Evolutionary conservation across 257 asterid genomes (phyloP).

Genomic region (Pogostemon cablin): DNA sequence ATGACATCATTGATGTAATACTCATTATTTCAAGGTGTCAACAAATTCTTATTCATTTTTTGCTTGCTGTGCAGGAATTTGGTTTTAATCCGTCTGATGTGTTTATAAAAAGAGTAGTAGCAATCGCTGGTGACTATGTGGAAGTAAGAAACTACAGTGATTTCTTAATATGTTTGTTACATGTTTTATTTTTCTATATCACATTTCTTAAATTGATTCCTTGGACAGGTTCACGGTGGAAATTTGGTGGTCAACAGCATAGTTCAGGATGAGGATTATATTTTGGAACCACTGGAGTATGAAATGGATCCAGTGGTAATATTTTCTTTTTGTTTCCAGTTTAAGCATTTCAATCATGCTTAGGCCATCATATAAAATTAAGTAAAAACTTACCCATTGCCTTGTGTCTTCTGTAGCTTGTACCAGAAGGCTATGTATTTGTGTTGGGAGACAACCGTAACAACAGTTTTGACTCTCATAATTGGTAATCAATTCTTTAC

Average conservation of each 20-base stretch:
- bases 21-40: slow-evolving; percentile 9
- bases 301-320: slow-evolving; percentile 80
- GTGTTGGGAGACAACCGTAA: slow-evolving; percentile 99
- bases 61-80: slow-evolving; percentile 49
- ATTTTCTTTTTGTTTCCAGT: slow-evolving; percentile 20
- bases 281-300: slow-evolving; percentile 80
- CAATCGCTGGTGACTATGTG: slow-evolving; percentile 83
- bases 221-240: slow-evolving; percentile 69
- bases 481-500: slow-evolving; percentile 54
- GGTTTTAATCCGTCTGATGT: slow-evolving; percentile 72
- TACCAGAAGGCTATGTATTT: slow-evolving; percentile 89
- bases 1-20: not conserved
- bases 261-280: slow-evolving; percentile 72
- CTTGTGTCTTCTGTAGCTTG: slow-evolving; percentile 52
- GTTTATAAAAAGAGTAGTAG: slow-evolving; percentile 90
- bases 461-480: slow-evolving; percentile 85
- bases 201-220: slow-evolving; percentile 12
- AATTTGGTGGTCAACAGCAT: slow-evolving; percentile 67
- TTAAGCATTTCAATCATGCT: slow-evolving; percentile 11
- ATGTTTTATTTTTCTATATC: not conserved
- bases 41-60: not conserved
- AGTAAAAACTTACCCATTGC: slow-evolving; percentile 17
- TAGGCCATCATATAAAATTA: slow-evolving; percentile 3
- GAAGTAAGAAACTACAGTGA: slow-evolving; percentile 52
- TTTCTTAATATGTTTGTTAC: slow-evolving; percentile 15